Percentiles rank a stretch among this genome's conserved stretches.
Evolutionary conservation across 352 stramenopile species (phyloP).

Genomic region (Phytophthora quininea): DNA sequence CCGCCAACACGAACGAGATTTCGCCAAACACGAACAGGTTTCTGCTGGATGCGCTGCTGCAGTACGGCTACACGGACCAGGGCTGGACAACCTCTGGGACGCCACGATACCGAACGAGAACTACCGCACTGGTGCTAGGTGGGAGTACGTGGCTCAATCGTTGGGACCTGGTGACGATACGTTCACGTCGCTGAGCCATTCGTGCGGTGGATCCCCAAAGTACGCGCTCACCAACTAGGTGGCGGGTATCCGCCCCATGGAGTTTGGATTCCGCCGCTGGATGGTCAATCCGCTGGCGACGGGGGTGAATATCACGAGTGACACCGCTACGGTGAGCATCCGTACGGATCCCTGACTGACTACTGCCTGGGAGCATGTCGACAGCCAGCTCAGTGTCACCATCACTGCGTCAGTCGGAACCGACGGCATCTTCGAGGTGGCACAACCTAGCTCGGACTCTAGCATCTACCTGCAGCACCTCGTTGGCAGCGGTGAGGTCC

Average conservation of each 20-base stretch:
- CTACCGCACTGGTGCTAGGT: too few relatives aligned
- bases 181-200: constrained; percentile 35
- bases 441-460: constrained; percentile 19
- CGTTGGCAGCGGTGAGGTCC: constrained; percentile 15
- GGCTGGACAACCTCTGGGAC: constrained; percentile 39
- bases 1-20: constrained; percentile 23
- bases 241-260: constrained; percentile 29
- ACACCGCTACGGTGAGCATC: constrained; percentile 28
- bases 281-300: constrained; percentile 36
- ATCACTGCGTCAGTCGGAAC: constrained; percentile 18
- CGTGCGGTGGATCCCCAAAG: constrained; percentile 27
- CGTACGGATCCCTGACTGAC: constrained; percentile 19
- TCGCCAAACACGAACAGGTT: constrained; percentile 43
- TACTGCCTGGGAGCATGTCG: constrained; percentile 12
- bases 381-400: constrained; percentile 11
- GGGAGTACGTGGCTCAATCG: constrained; percentile 35
- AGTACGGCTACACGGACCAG: constrained; percentile 29
- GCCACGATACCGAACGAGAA: constrained; percentile 35
- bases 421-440: constrained; percentile 25
- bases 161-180: constrained; percentile 17
- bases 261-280: constrained; percentile 37
- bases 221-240: constrained; percentile 41
- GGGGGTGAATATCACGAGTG: constrained; percentile 27
- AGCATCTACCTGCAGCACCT: constrained; percentile 15
- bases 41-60: constrained; percentile 30